Evolutionary conservation across 495 filamentous ascomycete genomes (phyloP), one percentile per base, ranked within the genome.

Genomic region (Apodospora peruviana): DNA sequence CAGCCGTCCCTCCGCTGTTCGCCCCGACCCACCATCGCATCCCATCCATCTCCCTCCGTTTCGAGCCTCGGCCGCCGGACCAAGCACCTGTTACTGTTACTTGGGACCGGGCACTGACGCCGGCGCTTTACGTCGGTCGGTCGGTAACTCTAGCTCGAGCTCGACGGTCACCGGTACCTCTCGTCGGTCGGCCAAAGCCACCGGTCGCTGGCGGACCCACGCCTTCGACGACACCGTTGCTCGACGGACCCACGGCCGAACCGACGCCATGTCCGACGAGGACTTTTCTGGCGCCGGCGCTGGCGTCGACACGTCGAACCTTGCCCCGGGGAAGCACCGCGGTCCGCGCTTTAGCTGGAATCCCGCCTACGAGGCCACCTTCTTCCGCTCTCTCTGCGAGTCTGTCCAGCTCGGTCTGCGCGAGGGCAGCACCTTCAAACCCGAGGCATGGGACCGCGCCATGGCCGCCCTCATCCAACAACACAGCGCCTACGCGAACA

Each of bases 281-380:
- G 61, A 64, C 55, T 64, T 53, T 45, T 40, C 55, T 12, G 48
- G 40, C 47, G 45, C 24, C 21, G 36, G 49, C 36, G 50, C 41
- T 34, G 57, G 51, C 25, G 48, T 29, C 48, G 39, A 48, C 47
- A 16, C 24, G 5, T 35, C 47, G 36, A 43, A 25, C 34, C 47
- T 51, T 10, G 51, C 53, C 41, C 51, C 57, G 1, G 60, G 62
- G 50, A 68, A 75, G 53, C 68, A 70, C 47, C 67, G 70, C 36
- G 71, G 68, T 21, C 73, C 73, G 29, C 70, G 73, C 52, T 76
- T 76, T 61, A 75, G 70, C 50, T 76, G 73, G 73, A 76, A 69
- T 45, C 50, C 64, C 2, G 61, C 64, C 14, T 74, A 64, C 58
- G 73, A 76, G 53, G 67, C 70, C 40, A 73, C 71, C 50, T 76